phyloP scores from a whole-genome alignment of 129 eudicot species.

The Tagetes erecta region DNA sequence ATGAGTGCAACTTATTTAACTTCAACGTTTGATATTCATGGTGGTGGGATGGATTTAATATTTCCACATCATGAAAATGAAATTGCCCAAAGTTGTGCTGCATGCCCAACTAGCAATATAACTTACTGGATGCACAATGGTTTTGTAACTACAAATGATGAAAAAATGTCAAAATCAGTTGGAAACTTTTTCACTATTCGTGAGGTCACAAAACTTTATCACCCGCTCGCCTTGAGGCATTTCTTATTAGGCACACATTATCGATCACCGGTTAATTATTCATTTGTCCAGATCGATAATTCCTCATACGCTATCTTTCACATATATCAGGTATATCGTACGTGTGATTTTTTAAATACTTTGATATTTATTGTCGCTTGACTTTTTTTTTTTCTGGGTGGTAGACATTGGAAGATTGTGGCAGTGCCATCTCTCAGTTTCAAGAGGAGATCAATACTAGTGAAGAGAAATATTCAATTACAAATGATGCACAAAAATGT shows the following conservation, averaged over 20 bases:
- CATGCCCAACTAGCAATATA: constrained; percentile 68
- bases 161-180: constrained; percentile 81
- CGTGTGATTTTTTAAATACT: not conserved
- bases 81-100: constrained; percentile 89
- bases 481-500: constrained; percentile 52
- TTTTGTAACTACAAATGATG: constrained; percentile 72
- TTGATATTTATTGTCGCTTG: not conserved
- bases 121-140: constrained; percentile 94
- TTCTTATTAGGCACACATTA: constrained; percentile 86
- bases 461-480: constrained; percentile 35
- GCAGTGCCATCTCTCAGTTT: constrained; percentile 42
- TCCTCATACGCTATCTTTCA: constrained; percentile 73
- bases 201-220: constrained; percentile 72
- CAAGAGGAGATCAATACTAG: constrained; percentile 38
- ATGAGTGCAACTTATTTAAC: constrained; percentile 83
- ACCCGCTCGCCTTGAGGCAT: constrained; percentile 90
- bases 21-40: constrained; percentile 74
- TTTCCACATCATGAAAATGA: constrained; percentile 97
- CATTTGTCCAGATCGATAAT: constrained; percentile 63
- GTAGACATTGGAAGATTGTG: constrained; percentile 30
- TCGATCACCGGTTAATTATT: constrained; percentile 83
- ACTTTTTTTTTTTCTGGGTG: not conserved
- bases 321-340: constrained; percentile 61
- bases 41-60: constrained; percentile 89
- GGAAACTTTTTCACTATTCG: constrained; percentile 88